Evolutionary conservation across 225 moss, liverwort and hornwort species (phyloP).

Genomic region (Marchantia polymorpha): DNA sequence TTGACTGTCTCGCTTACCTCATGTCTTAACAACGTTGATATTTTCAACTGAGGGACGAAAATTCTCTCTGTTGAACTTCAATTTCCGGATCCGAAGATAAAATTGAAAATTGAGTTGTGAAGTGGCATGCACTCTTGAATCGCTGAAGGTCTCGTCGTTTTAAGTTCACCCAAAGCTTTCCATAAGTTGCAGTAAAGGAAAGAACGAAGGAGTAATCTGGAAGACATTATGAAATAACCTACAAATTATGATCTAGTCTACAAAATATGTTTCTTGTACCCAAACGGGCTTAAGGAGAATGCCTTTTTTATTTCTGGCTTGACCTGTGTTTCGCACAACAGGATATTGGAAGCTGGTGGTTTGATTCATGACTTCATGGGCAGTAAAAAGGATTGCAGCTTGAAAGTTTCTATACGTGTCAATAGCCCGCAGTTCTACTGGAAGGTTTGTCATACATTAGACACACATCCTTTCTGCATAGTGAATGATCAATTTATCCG

Average conservation of each 20-base stretch:
- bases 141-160: neutral
- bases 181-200: no score
- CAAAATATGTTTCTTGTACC: no score
- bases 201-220: no score
- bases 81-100: neutral
- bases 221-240: no score
- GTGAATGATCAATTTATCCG: neutral
- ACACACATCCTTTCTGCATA: neutral
- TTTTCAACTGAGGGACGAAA: neutral
- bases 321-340: slow-evolving; percentile 16
- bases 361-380: slow-evolving; percentile 55
- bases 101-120: neutral
- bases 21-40: neutral
- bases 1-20: neutral
- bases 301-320: no score
- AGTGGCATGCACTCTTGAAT: neutral
- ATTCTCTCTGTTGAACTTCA: neutral
- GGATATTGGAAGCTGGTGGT: slow-evolving; percentile 71
- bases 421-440: slow-evolving; percentile 71
- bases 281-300: no score
- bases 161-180: no score
- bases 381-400: slow-evolving; percentile 38
- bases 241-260: no score
- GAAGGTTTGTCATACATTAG: slow-evolving; percentile 53
- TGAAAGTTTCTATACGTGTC: slow-evolving; percentile 50